These are phyloP conservation scores for Croton laevigatus DNA, from an alignment of 441 rosid genomes.

Conservation along the genomic window DNA sequence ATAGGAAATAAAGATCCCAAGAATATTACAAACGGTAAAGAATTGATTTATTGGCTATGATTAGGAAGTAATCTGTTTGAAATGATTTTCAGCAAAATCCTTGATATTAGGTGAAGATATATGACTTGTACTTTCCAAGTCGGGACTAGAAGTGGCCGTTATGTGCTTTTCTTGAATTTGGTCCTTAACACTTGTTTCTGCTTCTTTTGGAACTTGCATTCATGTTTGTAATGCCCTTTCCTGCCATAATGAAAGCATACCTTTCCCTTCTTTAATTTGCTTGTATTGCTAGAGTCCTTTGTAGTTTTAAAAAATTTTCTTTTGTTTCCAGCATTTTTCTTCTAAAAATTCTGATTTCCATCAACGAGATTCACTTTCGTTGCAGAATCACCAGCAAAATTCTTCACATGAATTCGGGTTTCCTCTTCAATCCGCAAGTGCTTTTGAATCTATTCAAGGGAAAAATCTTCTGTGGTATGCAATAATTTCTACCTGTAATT, in stretches of 20 bases:
- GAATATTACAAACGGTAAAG: too few species aligned
- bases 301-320: not conserved
- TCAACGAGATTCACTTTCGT: not conserved
- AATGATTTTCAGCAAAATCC: too few species aligned
- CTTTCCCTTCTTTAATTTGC: not conserved
- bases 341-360: too few species aligned
- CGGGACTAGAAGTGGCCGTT: too few species aligned
- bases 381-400: not conserved
- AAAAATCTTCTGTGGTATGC: not conserved
- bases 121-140: too few species aligned
- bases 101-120: too few species aligned
- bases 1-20: too few species aligned
- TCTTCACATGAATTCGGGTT: not conserved
- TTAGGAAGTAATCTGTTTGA: too few species aligned
- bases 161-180: not conserved
- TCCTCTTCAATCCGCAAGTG: constrained; percentile 2
- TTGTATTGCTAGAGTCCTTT: not conserved
- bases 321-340: not conserved
- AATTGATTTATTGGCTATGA: too few species aligned
- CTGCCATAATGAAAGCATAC: constrained; percentile 4
- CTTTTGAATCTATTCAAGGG: not conserved
- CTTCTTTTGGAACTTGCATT: not conserved
- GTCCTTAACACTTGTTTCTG: not conserved
- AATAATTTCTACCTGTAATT: constrained; percentile 10
- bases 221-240: not conserved